Evolutionary conservation across 192 early-diverging fungal species (phyloP).

Genomic region (Spizellomyces sp.): DNA sequence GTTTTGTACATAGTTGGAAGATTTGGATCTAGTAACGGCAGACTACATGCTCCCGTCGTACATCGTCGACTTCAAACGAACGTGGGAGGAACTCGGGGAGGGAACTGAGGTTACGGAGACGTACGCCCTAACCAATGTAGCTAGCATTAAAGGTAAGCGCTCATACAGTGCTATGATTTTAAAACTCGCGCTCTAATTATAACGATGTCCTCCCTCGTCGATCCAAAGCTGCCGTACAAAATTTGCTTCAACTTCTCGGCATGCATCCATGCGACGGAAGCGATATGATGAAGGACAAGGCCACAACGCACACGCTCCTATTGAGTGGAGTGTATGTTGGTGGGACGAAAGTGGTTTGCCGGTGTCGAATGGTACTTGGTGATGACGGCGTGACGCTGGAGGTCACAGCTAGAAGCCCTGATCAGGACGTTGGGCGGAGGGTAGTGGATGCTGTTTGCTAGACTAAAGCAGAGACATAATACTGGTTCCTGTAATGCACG

Average conservation of each 20-base stretch:
- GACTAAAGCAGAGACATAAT: neutral
- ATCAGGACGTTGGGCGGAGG: constrained; percentile 66
- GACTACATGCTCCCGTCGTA: constrained; percentile 93
- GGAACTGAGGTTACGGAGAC: constrained; percentile 83
- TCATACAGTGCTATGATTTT: constrained; percentile 7
- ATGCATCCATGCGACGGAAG: constrained; percentile 84
- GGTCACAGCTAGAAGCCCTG: constrained; percentile 76
- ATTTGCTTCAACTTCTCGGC: constrained; percentile 78
- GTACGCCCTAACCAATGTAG: constrained; percentile 79
- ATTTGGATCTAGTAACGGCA: constrained; percentile 76
- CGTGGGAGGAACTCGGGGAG: constrained; percentile 78
- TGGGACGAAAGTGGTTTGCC: constrained; percentile 68
- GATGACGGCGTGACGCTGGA: constrained; percentile 90
- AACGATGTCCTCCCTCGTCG: constrained; percentile 8
- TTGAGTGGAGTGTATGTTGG: constrained; percentile 90
- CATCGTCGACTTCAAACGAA: constrained; percentile 72
- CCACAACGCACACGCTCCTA: constrained; percentile 82
- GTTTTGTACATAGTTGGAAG: constrained; percentile 70
- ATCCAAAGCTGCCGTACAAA: constrained; percentile 56
- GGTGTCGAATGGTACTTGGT: constrained; percentile 87
- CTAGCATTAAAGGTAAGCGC: constrained; percentile 71
- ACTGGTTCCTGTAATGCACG: too few species aligned
- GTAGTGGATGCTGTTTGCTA: constrained; percentile 75
- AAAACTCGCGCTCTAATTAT: constrained; percentile 9
- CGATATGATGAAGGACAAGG: constrained; percentile 59